phyloP scores from a whole-genome alignment of 2,329 filamentous ascomycete genomes.

The Colletotrichum graminicola region DNA sequence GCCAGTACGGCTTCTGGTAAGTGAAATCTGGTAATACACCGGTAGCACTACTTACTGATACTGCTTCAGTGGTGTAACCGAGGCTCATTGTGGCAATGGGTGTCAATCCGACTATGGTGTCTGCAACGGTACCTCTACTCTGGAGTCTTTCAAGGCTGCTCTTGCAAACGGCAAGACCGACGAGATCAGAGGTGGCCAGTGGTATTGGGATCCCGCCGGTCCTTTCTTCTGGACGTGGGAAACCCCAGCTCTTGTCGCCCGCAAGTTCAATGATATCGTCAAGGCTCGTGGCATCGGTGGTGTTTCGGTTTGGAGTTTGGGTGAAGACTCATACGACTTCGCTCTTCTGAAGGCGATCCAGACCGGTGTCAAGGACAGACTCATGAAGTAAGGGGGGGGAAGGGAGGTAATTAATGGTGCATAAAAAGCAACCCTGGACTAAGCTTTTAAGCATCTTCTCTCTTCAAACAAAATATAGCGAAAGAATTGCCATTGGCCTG shows the following conservation, averaged over 20 bases:
- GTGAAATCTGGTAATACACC: not conserved
- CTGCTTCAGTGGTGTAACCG: conserved; percentile 16
- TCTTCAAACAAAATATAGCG: no score
- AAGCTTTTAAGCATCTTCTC: not conserved
- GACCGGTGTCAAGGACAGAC: conserved; percentile 44
- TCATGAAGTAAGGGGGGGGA: not conserved
- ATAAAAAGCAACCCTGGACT: not conserved
- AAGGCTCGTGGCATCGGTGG: conserved; percentile 59
- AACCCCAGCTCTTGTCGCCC: conserved; percentile 59
- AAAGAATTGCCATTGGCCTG: no score
- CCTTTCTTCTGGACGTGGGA: conserved; percentile 69
- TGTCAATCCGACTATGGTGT: conserved; percentile 36
- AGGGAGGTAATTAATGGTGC: not conserved
- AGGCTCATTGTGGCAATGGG: conserved; percentile 32
- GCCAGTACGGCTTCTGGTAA: conserved; percentile 38
- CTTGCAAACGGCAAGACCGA: conserved; percentile 56
- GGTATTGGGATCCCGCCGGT: conserved; percentile 63
- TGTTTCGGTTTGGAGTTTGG: conserved; percentile 67
- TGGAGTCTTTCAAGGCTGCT: conserved; percentile 57
- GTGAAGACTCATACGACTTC: conserved; percentile 60
- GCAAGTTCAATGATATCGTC: conserved; percentile 62
- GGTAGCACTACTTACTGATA: fast-evolving
- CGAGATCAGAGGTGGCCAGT: conserved; percentile 64
- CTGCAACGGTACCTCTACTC: conserved; percentile 38
- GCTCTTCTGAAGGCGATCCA: conserved; percentile 59